Conservation (phyloP, 2,329 filamentous ascomycete species). For the Aspergillus sp. region DNA sequence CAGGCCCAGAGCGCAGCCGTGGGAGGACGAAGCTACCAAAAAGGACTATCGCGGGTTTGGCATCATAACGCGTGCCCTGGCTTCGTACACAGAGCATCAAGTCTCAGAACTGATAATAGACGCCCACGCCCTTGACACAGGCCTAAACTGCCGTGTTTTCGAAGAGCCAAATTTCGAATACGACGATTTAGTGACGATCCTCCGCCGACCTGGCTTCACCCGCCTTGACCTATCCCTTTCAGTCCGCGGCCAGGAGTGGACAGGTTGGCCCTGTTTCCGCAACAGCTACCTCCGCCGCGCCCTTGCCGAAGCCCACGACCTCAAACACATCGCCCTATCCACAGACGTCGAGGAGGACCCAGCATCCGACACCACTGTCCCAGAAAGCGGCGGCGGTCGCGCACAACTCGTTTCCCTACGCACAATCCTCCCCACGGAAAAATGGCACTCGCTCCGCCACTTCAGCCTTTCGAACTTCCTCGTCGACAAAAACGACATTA, state of each 20-base stretch:
- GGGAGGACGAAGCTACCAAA: slow-evolving; percentile 12
- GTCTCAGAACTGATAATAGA: slow-evolving; percentile 41
- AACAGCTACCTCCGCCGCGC: neutral
- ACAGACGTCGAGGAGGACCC: too few species aligned
- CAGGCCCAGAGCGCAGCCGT: neutral
- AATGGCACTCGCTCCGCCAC: slow-evolving; percentile 29
- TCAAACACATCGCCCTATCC: too few species aligned
- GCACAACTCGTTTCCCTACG: slow-evolving; percentile 17
- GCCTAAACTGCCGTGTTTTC: slow-evolving; percentile 35
- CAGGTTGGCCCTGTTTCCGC: neutral
- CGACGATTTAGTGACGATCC: slow-evolving; percentile 20
- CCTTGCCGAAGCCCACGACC: too few species aligned
- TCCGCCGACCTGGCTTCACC: neutral
- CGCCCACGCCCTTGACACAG: slow-evolving; percentile 27
- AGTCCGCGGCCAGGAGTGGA: neutral
- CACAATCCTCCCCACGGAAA: slow-evolving; percentile 30
- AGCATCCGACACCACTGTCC: slow-evolving; percentile 6
- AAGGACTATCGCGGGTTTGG: slow-evolving; percentile 35
- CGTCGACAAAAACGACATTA: slow-evolving; percentile 25
- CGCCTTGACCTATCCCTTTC: neutral
- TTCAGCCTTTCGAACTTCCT: slow-evolving; percentile 32
- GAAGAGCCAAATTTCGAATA: slow-evolving; percentile 26
- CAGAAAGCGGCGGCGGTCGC: neutral
- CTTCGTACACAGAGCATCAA: slow-evolving; percentile 18
- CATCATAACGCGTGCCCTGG: slow-evolving; percentile 7